Evolutionary conservation across 345 rosid species (phyloP), one percentile per base, ranked within the genome.

Genomic region (Brassica rapa): DNA sequence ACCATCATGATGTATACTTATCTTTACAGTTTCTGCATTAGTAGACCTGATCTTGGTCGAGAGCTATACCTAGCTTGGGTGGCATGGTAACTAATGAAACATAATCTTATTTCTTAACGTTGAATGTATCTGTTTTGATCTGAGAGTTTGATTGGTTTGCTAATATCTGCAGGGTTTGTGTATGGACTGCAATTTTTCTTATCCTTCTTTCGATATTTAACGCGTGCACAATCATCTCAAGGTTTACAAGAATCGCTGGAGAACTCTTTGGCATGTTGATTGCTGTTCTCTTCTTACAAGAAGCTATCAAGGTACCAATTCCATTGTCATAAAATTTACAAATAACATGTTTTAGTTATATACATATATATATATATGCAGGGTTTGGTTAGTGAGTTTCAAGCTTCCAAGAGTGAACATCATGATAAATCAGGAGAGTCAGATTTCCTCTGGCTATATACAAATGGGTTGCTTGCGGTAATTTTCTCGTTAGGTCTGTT

Each of bases 1-100:
- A 93, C 98, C 2, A 82, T 89, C 69, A 93, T 91, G 14, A 93
- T 93, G 98, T 91, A 89, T 82, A 89, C 89, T 70, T 93, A 91
- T 69, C 79, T 91, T 83, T 91, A 91, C 84, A 84, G 78, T 74
- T 93, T 93, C 82, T 71, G 91, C 79, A 79, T 83, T 77, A 82
- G 83, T 33, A 86, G 88, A 77, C 85, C 83, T 0, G 90, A 83
- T 6, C 46, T 93, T 66, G 97, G 98, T 33, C 70, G 51, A 21
- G 79, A 86, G 29, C 87, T 91, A 68, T 93, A 67, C 73, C 71
- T 91, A 33, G 90, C 98, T 71, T 93, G 98, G 97, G 82, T 85
- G 37, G 93, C 86, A 67, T 93, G 98, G 95, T 93, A 85, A 46
- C 59, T 88, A 84, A 10, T 81, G 19, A 27, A 8, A 53, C 2